Base-by-base conservation (phyloP, 2,329 filamentous ascomycete genomes). In the Celoporthe dispersa region DNA sequence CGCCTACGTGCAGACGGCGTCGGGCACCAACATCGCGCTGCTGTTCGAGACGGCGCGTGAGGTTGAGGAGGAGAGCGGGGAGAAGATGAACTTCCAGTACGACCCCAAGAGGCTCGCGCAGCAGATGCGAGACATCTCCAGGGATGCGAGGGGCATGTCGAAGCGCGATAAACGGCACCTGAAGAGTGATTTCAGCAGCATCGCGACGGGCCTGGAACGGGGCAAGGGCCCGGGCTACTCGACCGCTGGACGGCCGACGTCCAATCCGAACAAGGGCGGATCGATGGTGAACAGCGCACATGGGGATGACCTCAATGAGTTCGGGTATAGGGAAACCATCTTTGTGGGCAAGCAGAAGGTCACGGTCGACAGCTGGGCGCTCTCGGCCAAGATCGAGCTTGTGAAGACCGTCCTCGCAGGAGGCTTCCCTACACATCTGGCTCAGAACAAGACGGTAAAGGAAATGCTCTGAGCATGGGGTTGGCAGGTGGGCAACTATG, bases 21-120 rank as follows among this genome's bases (percentile, higher is more conserved):
- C 93, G 0, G 93, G 91, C 3, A 88, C 91, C 76, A 93, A 93
- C 78, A 94, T 97, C 70, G 94, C 94, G 0, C 84, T 97, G 12
- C 84, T 97, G 14, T 95, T 93, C 75, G 94, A 97, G 79, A 91
- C 92, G 72, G 83, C 84, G 2, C 83, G 85, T 44, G 80, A 81
- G 16, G 80, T 85, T 69, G 83, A 87, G 72, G 80, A 83, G 31
- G 83, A 84, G 70, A 84, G 81, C 1, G 85, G 83, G 57, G 81
- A 86, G 72, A 80, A 81, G 12, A 82, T 83, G 75, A 80, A 84
- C 70, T 79, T 88, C 65, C 82, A 83, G 19, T 85, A 86, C 72
- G 83, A 88, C 70, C 84, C 85, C 3, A 82, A 84, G 68, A 79
- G 79, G 57, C 80, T 87, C 60, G 79, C 84, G 39, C 81, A 81